Percentiles rank a stretch among this genome's conserved stretches.
These are phyloP conservation scores for Solanum hybrid DNA, from an alignment of 305 asterid genomes.

Conservation along the genomic window DNA sequence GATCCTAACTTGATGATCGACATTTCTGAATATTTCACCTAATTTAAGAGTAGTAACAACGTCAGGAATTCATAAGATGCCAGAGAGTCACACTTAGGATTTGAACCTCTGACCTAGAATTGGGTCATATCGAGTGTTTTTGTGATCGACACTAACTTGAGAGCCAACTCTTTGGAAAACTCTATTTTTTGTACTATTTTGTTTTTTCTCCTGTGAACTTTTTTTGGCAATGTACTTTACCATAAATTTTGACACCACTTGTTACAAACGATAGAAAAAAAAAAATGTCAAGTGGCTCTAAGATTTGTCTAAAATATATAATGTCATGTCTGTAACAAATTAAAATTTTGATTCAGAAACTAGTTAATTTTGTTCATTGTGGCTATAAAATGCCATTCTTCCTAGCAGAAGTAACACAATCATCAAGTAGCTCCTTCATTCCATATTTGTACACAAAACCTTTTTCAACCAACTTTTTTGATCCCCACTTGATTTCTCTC, in stretches of 20 bases:
- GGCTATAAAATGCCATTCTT: neutral
- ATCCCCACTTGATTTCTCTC: conserved; percentile 15
- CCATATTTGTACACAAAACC: conserved; percentile 11
- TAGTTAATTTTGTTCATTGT: neutral
- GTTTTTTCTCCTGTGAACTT: neutral
- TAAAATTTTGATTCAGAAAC: neutral
- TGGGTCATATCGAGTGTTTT: neutral
- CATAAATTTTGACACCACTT: neutral
- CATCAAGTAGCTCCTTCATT: conserved; percentile 2
- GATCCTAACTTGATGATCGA: neutral
- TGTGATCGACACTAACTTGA: neutral
- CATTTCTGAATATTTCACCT: neutral
- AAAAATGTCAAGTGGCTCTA: neutral
- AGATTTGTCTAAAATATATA: neutral
- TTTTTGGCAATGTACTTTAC: neutral
- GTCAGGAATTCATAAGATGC: neutral
- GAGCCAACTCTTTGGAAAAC: neutral
- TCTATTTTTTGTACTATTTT: neutral
- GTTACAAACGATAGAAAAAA: neutral
- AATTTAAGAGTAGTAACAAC: neutral
- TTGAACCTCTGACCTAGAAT: neutral
- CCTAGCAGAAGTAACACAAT: neutral
- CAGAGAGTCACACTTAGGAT: neutral
- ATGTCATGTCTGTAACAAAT: neutral
- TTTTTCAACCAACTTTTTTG: conserved; percentile 3